phyloP scores from a whole-genome alignment of 1,284 basidiomycete genomes.

The Fomitopsis schrenkii region DNA sequence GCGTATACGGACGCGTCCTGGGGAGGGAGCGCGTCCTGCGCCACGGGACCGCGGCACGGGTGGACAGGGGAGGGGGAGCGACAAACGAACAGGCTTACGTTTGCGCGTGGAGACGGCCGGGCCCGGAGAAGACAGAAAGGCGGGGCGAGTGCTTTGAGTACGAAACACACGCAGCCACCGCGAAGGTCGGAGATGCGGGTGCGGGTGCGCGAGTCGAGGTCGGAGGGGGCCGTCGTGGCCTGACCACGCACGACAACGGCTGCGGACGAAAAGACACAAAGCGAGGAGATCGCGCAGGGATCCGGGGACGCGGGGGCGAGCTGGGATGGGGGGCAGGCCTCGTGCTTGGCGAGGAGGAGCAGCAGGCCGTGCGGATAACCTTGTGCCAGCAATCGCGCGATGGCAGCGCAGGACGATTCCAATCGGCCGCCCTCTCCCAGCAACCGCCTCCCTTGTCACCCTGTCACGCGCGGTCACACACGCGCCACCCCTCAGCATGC shows the following conservation, averaged over 20 bases:
- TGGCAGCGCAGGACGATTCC: constrained; percentile 2
- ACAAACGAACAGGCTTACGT: background rate
- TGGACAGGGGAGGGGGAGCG: background rate
- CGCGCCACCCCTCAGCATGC: background rate
- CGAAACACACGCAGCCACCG: background rate
- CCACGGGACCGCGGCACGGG: background rate
- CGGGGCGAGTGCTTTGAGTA: background rate
- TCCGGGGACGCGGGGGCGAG: background rate
- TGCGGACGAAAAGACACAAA: background rate
- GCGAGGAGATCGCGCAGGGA: background rate
- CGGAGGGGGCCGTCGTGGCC: background rate
- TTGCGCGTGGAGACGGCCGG: background rate
- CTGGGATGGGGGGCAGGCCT: background rate
- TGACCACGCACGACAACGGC: background rate
- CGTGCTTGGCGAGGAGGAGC: background rate
- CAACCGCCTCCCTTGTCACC: background rate
- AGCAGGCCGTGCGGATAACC: constrained; percentile 1
- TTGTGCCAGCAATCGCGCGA: constrained; percentile 3
- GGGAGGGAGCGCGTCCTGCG: background rate
- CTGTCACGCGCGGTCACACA: background rate
- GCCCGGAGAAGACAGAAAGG: background rate
- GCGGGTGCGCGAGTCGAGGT: background rate
- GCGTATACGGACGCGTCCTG: background rate
- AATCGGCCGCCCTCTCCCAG: background rate
- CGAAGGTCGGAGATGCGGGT: background rate